Evolutionary conservation across 2,329 filamentous ascomycete species (phyloP).

Genomic region (Alternaria ventricosa): DNA sequence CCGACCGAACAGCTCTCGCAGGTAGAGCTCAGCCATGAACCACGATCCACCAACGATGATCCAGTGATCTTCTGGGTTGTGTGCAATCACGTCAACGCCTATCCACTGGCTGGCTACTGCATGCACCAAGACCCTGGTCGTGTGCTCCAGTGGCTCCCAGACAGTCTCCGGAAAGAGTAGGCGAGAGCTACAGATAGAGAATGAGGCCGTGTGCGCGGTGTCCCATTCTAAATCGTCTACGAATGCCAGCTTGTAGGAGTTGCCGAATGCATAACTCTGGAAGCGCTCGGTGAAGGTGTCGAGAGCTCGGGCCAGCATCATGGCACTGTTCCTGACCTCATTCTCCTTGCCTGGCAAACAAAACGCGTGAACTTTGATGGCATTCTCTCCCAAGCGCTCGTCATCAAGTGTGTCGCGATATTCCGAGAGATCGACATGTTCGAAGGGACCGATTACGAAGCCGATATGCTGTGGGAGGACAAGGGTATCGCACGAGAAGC

Average conservation of each 20-base stretch:
- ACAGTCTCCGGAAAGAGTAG: slow-evolving; percentile 85
- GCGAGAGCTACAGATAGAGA: slow-evolving; percentile 86
- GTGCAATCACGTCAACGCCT: slow-evolving; percentile 88
- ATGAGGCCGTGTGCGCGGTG: slow-evolving; percentile 76
- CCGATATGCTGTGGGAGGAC: slow-evolving; percentile 88
- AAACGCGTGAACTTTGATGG: slow-evolving; percentile 88
- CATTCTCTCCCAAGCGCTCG: slow-evolving; percentile 85
- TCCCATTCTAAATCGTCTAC: slow-evolving; percentile 86
- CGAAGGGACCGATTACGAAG: slow-evolving; percentile 93
- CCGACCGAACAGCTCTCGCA: slow-evolving; percentile 88
- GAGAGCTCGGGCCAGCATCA: slow-evolving; percentile 81
- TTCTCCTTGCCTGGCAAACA: slow-evolving; percentile 83
- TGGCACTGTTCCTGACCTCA: slow-evolving; percentile 85
- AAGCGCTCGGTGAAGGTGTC: slow-evolving; percentile 90
- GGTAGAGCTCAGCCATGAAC: slow-evolving; percentile 94
- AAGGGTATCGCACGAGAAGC: slow-evolving; percentile 72
- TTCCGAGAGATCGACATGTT: slow-evolving; percentile 87
- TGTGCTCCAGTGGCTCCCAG: slow-evolving; percentile 82
- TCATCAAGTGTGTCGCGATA: slow-evolving; percentile 91
- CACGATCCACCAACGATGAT: slow-evolving; percentile 87
- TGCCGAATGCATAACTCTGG: slow-evolving; percentile 82
- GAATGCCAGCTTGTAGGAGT: slow-evolving; percentile 91
- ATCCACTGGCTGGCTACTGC: slow-evolving; percentile 92
- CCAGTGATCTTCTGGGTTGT: slow-evolving; percentile 83
- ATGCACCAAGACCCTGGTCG: slow-evolving; percentile 80